Evolutionary conservation across 495 filamentous ascomycete species (phyloP).

Genomic region (Achaetomiella virescens): DNA sequence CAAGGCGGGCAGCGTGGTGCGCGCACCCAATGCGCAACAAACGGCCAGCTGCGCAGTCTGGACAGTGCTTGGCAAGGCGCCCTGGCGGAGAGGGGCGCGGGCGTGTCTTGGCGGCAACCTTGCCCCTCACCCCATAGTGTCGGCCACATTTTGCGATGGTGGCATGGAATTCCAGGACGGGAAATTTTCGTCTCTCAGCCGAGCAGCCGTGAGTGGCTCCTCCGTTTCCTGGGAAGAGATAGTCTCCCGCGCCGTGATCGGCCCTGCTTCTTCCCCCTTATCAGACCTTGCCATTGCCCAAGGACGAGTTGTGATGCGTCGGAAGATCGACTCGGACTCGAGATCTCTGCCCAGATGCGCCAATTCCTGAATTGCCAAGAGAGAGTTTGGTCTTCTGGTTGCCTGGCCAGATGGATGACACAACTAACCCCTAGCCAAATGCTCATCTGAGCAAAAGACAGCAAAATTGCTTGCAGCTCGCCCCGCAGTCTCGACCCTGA

Average conservation of each 20-base stretch:
- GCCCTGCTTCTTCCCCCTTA: neutral
- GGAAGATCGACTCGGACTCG: neutral
- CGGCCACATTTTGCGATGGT: no score
- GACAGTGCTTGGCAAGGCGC: neutral
- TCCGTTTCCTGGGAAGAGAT: no score
- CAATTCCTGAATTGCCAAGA: neutral
- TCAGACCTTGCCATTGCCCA: conserved; percentile 8
- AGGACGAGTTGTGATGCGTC: neutral
- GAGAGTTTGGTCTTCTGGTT: neutral
- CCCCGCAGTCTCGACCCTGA: neutral
- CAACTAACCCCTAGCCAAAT: neutral
- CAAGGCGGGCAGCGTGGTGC: neutral
- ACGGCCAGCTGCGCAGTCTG: conserved; percentile 17
- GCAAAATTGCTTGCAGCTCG: neutral
- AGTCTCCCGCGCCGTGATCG: neutral
- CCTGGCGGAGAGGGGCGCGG: neutral
- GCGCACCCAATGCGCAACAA: conserved; percentile 18
- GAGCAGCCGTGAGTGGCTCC: no score
- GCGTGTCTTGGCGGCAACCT: no score
- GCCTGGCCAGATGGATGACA: neutral
- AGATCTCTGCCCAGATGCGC: neutral
- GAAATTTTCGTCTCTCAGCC: conserved; percentile 3
- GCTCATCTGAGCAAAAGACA: conserved; percentile 3
- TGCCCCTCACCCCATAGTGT: conserved; percentile 11
- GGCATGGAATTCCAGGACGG: neutral